These are phyloP conservation scores for Vitis labrusca DNA, from an alignment of 164 flowering plant genomes.

Conservation along the genomic window DNA sequence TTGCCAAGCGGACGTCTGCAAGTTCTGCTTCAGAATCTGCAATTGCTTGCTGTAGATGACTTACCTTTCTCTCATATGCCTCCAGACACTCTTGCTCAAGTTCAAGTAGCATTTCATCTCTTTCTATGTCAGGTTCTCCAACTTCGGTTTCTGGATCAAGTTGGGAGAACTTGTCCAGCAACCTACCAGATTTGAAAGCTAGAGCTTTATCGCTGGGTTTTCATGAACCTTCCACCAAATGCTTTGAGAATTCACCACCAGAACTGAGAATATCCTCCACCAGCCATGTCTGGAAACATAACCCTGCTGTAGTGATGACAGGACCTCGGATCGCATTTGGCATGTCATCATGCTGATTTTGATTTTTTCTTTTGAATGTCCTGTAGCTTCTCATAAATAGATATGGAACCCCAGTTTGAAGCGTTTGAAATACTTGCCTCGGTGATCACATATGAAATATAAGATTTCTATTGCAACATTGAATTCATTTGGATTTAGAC, in stretches of 20 bases:
- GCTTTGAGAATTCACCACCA: conserved; percentile 28
- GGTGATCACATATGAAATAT: too few relatives aligned
- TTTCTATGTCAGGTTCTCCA: conserved; percentile 46
- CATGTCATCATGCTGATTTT: conserved; percentile 20
- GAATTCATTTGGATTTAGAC: too few relatives aligned
- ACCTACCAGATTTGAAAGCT: conserved; percentile 32
- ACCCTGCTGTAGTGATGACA: conserved; percentile 72
- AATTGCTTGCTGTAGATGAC: conserved; percentile 55
- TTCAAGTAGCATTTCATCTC: conserved; percentile 60
- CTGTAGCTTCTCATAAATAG: too few relatives aligned
- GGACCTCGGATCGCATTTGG: conserved; percentile 50
- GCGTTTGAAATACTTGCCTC: too few relatives aligned
- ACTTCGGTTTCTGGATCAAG: conserved; percentile 45
- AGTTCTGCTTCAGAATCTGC: conserved; percentile 67
- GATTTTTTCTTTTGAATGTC: too few relatives aligned
- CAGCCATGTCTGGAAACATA: conserved; percentile 53
- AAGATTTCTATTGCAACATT: too few relatives aligned
- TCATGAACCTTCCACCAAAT: conserved; percentile 25
- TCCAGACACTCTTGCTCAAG: conserved; percentile 77
- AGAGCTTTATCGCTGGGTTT: conserved; percentile 27
- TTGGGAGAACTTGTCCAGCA: conserved; percentile 45
- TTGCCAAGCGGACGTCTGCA: conserved; percentile 52
- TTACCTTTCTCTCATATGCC: conserved; percentile 71
- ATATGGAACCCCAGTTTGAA: too few relatives aligned
- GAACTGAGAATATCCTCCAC: conserved; percentile 35